Percentiles rank a stretch among this genome's conserved stretches.
These are phyloP conservation scores for Dactylellina haptotyla DNA, from an alignment of 2,329 filamentous ascomycete genomes.

Conservation along the genomic window DNA sequence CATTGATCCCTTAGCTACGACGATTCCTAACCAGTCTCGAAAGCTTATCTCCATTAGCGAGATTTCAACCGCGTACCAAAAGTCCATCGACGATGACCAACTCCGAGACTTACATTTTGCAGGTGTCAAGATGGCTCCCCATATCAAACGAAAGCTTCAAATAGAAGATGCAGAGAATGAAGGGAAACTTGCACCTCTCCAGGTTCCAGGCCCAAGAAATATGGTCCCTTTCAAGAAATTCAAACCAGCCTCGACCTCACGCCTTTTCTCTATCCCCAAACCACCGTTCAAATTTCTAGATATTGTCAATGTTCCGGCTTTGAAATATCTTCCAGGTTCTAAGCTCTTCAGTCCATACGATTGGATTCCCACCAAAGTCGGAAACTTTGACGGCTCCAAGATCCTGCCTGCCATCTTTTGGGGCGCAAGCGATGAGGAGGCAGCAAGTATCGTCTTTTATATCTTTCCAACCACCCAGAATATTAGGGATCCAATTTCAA, in stretches of 20 bases:
- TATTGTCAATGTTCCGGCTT: conserved; percentile 13
- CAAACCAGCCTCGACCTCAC: not conserved
- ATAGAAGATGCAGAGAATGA: not conserved
- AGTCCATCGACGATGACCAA: not conserved
- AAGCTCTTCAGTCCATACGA: conserved; percentile 18
- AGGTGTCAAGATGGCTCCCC: not conserved
- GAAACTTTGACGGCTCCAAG: not conserved
- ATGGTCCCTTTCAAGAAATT: conserved; percentile 17
- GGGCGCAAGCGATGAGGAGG: conserved; percentile 22
- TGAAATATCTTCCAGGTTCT: conserved; percentile 4
- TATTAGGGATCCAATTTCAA: conserved; percentile 26
- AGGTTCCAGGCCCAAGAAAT: not conserved
- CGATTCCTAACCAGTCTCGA: conserved; percentile 16
- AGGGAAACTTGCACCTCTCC: not conserved
- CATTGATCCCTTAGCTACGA: conserved; percentile 19
- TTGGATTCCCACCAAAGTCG: conserved; percentile 22
- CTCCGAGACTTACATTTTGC: not conserved
- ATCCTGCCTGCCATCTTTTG: conserved; percentile 33
- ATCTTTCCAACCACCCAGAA: conserved; percentile 13
- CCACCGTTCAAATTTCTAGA: conserved; percentile 25
- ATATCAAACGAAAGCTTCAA: not conserved
- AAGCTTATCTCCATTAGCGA: conserved; percentile 18
- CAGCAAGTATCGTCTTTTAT: conserved; percentile 25
- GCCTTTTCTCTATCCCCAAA: not conserved
- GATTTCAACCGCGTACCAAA: conserved; percentile 16